These are phyloP conservation scores for Aquilaria malaccensis DNA, from an alignment of 345 rosid species.

Conservation along the genomic window DNA sequence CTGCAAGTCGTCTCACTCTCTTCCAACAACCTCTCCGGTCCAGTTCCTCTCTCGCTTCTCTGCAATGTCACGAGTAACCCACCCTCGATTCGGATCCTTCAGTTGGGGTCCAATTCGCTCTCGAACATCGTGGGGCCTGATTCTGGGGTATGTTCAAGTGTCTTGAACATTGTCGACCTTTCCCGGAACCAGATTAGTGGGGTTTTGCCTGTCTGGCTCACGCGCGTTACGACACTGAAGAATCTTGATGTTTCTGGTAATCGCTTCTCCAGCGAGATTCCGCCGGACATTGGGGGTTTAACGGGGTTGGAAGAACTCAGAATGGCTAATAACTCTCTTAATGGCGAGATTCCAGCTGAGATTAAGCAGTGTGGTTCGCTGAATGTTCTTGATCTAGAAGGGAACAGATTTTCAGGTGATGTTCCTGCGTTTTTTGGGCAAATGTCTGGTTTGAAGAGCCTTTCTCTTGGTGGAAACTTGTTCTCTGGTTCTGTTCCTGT, in stretches of 20 bases:
- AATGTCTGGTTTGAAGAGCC: slow-evolving; percentile 44
- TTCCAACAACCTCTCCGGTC: slow-evolving; percentile 58
- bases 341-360: slow-evolving; percentile 51
- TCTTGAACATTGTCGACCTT: slow-evolving; percentile 58
- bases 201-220: slow-evolving; percentile 62
- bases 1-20: slow-evolving; percentile 65
- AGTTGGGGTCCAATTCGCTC: slow-evolving; percentile 57
- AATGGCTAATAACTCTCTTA: slow-evolving; percentile 64
- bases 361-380: slow-evolving; percentile 59
- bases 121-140: slow-evolving; percentile 39
- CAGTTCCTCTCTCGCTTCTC: slow-evolving; percentile 53
- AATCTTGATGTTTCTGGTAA: slow-evolving; percentile 68
- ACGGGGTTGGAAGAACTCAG: slow-evolving; percentile 48
- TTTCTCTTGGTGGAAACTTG: slow-evolving; percentile 55
- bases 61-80: slow-evolving; percentile 46
- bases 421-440: slow-evolving; percentile 60
- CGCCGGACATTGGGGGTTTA: slow-evolving; percentile 51
- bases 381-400: slow-evolving; percentile 56
- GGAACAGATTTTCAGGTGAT: slow-evolving; percentile 52
- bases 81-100: slow-evolving; percentile 52
- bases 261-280: slow-evolving; percentile 56
- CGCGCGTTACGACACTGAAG: slow-evolving; percentile 30
- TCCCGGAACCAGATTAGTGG: slow-evolving; percentile 47
- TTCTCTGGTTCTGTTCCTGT: slow-evolving; percentile 65
- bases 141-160: slow-evolving; percentile 37